A percentile compares a stretch with the other conserved stretches of the same genome.
These are phyloP conservation scores for Scopulariopsis brevicaulis DNA, from an alignment of 2,329 filamentous ascomycete species.

Conservation along the genomic window DNA sequence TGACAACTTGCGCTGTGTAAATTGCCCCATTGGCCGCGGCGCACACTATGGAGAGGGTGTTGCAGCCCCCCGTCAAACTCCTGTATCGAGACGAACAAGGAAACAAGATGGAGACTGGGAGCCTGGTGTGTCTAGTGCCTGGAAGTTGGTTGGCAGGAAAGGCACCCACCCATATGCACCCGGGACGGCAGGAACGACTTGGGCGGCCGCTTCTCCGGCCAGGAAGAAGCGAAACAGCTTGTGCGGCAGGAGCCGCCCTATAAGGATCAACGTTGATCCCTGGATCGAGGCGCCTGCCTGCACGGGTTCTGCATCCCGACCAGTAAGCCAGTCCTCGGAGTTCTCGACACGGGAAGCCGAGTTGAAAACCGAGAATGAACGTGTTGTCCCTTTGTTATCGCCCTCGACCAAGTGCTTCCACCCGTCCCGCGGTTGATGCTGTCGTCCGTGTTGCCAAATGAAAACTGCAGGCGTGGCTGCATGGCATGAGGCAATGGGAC, in stretches of 20 bases:
- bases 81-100: not conserved
- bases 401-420: not conserved
- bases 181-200: not conserved
- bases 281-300: not conserved
- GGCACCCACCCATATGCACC: not conserved
- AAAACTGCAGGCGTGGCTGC: not conserved
- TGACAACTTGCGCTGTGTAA: not conserved
- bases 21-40: not conserved
- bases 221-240: not conserved
- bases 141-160: not conserved
- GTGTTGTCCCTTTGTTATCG: not conserved
- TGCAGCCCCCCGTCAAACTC: not conserved
- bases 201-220: not conserved
- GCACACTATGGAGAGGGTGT: not conserved
- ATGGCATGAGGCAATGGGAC: not conserved
- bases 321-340: not conserved
- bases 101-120: not conserved
- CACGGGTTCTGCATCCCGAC: not conserved
- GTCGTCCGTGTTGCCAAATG: not conserved
- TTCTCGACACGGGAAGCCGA: not conserved
- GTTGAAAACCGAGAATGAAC: not conserved
- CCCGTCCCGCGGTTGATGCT: not conserved
- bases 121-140: not conserved
- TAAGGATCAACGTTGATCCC: not conserved
- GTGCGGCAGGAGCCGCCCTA: not conserved